Evolutionary conservation across 179 eudicot species (phyloP), one percentile per base, ranked within the genome.

Genomic region (Monotropa hypopitys): DNA sequence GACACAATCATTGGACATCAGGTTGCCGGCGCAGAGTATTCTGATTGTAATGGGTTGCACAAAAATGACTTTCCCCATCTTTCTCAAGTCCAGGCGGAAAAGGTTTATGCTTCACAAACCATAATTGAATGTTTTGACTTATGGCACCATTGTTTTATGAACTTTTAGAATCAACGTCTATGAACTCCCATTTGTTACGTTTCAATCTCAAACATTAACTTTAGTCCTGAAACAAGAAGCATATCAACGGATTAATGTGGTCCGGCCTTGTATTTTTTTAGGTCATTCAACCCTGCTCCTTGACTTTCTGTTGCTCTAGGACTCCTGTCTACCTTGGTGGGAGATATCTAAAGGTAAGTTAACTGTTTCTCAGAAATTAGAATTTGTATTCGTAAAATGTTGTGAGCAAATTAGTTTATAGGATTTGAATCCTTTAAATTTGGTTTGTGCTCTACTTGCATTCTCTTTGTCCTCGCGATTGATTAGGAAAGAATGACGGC

Each of bases 331-430:
- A 79, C 79, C 83, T 95, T 79, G 97, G 94, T 70, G 99, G 99
- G 76, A 88, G 98, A 88, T 96, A 93, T 83, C 81, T 95, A 81
- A 95, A 95, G 98, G 99, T 95, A 85, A 70, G 61, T 23, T 69
- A 7, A 67, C 13, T 66, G 51, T 46, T 28, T 28, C 68, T 76
- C n/a, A 59, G 49, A 26, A 70, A 59, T 76, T 16, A 59, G 57
- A 26, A 70, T 54, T 51, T 30, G 30, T 78, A 35, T 30, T 47
- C 72, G 46, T 73, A 32, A 28, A 28, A 16, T 53, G 28, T 40
- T 49, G 43, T 74, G 57, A 74, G 57, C 40, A 42, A 54, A 74
- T 77, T 71, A 68, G 10, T 77, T 18, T 43, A 9, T 45, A 4
- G 40, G 56, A 38, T 63, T 57, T 42, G 2, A 30, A 11, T 68